Evolutionary conservation across 2,329 filamentous ascomycete species (phyloP).

Genomic region (Parastagonospora avenae): DNA sequence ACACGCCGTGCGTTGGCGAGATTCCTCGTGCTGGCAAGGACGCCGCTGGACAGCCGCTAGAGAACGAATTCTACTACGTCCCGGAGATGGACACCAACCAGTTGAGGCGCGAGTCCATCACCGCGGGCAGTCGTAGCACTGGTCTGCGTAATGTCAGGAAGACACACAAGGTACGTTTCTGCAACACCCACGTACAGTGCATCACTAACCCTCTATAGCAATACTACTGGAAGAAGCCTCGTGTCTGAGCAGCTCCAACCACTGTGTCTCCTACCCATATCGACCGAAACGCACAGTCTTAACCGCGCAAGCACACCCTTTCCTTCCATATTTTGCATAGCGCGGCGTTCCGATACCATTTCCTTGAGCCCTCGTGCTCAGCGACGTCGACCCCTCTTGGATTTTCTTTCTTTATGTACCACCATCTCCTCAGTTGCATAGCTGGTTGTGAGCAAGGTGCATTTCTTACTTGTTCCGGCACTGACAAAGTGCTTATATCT

Average conservation of each 20-base stretch:
- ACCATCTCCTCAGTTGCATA: conserved; percentile 24
- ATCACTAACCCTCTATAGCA: conserved; percentile 54
- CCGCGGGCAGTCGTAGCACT: conserved; percentile 84
- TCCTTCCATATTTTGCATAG: conserved; percentile 38
- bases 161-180: conserved; percentile 85
- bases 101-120: conserved; percentile 78
- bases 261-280: conserved; percentile 1
- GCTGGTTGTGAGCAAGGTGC: conserved; percentile 2
- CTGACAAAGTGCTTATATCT: not conserved
- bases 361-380: conserved; percentile 13
- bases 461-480: not conserved
- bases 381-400: conserved; percentile 5
- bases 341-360: conserved; percentile 47
- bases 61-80: conserved; percentile 97
- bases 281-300: not conserved
- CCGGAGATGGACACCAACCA: conserved; percentile 84
- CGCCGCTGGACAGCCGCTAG: conserved; percentile 87
- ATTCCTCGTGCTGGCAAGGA: conserved; percentile 93
- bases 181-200: not conserved
- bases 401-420: conserved; percentile 18
- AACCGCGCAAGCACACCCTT: not conserved
- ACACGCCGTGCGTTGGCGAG: conserved; percentile 80
- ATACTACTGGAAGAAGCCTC: conserved; percentile 73
- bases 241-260: conserved; percentile 28
- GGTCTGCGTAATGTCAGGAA: conserved; percentile 89